Percentiles rank a stretch among this genome's conserved stretches.
phyloP scores from a whole-genome alignment of 371 early-diverging fungal genomes.

The Choanephora cucurbitarum region DNA sequence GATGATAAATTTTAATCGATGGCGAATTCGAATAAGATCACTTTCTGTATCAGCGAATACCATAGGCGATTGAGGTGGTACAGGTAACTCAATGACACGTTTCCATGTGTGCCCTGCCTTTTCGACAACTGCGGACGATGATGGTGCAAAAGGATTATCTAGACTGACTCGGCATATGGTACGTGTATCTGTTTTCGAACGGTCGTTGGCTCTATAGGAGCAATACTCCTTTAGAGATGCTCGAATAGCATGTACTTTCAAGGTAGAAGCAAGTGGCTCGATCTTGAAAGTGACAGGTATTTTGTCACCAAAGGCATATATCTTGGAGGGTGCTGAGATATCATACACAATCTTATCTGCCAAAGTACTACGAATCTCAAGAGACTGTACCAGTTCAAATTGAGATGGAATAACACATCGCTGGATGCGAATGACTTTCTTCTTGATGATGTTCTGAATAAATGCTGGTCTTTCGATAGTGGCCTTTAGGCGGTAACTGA shows the following conservation, averaged over 20 bases:
- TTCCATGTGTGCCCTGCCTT: conserved; percentile 15
- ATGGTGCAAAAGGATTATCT: conserved; percentile 24
- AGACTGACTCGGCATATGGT: conserved; percentile 17
- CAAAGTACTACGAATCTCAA: conserved; percentile 32
- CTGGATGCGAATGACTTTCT: conserved; percentile 17
- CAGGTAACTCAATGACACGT: conserved; percentile 10
- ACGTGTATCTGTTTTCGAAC: conserved; percentile 28
- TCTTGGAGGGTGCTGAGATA: conserved; percentile 27
- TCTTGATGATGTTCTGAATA: conserved; percentile 27
- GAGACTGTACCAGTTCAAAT: conserved; percentile 27
- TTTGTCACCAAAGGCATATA: conserved; percentile 20
- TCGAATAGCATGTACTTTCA: conserved; percentile 21
- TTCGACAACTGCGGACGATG: conserved; percentile 1
- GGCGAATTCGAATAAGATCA: conserved; percentile 30
- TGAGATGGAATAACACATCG: conserved; percentile 26
- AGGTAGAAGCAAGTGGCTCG: conserved; percentile 21
- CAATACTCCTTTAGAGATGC: conserved; percentile 29
- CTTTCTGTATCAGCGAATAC: conserved; percentile 26
- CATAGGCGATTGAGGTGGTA: conserved; percentile 21
- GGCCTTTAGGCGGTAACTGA: conserved; percentile 28
- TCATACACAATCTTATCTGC: conserved; percentile 36
- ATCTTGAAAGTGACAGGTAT: conserved; percentile 33
- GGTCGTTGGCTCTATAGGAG: conserved; percentile 25
- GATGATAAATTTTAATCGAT: conserved; percentile 25
- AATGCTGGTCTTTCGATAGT: conserved; percentile 27